These are phyloP conservation scores for Sicyos edulis DNA, from an alignment of 306 rosid species.

Conservation along the genomic window DNA sequence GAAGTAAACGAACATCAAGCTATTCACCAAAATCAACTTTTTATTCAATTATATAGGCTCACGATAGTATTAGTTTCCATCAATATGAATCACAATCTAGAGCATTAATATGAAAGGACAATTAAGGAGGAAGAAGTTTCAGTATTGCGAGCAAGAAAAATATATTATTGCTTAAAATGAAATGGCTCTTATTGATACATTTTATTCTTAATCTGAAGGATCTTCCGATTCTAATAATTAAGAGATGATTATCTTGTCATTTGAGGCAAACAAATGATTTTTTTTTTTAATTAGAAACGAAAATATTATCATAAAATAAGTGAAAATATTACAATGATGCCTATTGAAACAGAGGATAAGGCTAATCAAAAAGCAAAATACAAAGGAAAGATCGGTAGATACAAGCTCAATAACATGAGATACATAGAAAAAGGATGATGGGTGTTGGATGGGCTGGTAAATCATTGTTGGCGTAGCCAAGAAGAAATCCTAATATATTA, in stretches of 20 bases:
- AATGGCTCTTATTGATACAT: background rate
- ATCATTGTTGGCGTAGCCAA: too few species aligned
- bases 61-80: background rate
- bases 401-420: too few species aligned
- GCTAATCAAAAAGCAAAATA: too few species aligned
- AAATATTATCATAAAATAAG: too few species aligned
- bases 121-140: background rate
- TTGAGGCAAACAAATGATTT: background rate
- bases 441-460: too few species aligned
- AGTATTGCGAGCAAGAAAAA: background rate
- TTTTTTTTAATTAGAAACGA: too few species aligned
- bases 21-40: background rate
- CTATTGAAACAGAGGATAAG: too few species aligned
- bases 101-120: background rate
- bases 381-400: too few species aligned
- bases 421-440: too few species aligned
- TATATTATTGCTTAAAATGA: background rate
- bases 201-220: background rate
- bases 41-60: background rate
- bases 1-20: constrained; percentile 15
- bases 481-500: too few species aligned
- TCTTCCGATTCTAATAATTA: background rate
- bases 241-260: background rate
- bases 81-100: constrained; percentile 7
- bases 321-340: too few species aligned